Evolutionary conservation across 1,139 yeast genomes (phyloP), one percentile per base, ranked within the genome.

Genomic region (Geotrichum carabidarum): DNA sequence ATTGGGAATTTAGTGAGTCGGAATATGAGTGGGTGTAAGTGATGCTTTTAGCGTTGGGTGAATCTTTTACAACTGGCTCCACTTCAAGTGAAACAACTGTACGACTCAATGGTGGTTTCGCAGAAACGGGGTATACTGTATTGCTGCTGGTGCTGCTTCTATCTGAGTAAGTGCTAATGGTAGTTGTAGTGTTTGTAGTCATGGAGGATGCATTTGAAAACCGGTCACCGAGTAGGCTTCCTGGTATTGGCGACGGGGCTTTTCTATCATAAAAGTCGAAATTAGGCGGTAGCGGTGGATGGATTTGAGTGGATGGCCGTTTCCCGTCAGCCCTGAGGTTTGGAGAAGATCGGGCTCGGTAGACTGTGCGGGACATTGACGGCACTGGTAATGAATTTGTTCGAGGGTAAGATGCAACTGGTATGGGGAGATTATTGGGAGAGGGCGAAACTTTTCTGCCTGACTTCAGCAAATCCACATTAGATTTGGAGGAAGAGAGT

Each of bases 171-270:
- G 56, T 48, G 22, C 46, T 35, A 15, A 51, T 37, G 11, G 40
- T 48, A 11, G 50, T 49, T 14, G 55, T 46, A 30, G 55, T 51
- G 15, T 40, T 40, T 11, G 51, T 47, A 7, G 56, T 49, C 15
- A 43, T 17, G 3, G 56, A 53, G 11, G 56, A 53, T 7, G 56
- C 52, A 34, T 53, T 53, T 27, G 56, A 53, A 22, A 48, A 44
- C 36, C 56, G 52, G 48, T 53, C 41, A 12, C 17, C 44, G 7
- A 47, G 4, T 6, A 47, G 17, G 35, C 30, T 38, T 17, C 50
- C 15, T 27, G 44, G 50, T 12, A 47, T 38, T 14, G 50, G 50
- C 7, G 50, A 38, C 14, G 50, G 22, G 17, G 31, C 36, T 32
- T 37, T 38, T 40, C 36, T 14, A 14, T 37, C 44, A 4, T 34